Evolutionary conservation across 2,329 filamentous ascomycete species (phyloP).

Genomic region (Bipolaris sorokiniana): DNA sequence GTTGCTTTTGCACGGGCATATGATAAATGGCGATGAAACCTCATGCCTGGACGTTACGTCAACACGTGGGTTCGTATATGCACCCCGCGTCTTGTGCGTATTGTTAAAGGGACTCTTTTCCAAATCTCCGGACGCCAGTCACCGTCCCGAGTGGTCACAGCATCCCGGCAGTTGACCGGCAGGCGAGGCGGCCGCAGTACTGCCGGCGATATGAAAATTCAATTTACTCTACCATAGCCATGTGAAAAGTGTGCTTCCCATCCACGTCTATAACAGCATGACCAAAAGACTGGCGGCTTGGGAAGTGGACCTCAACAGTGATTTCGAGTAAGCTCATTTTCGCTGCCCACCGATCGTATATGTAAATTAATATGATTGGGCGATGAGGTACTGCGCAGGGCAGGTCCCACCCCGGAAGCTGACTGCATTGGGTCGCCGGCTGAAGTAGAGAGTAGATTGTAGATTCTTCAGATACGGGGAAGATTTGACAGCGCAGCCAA

Average conservation of each 20-base stretch:
- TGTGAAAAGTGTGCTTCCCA: not conserved
- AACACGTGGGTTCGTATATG: conserved; percentile 13
- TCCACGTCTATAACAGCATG: not conserved
- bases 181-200: conserved; percentile 5
- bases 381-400: not conserved
- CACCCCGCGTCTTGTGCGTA: conserved; percentile 6
- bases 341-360: not conserved
- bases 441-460: conserved; percentile 19
- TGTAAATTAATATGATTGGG: not conserved
- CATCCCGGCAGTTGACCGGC: conserved; percentile 6
- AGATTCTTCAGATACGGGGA: conserved; percentile 4
- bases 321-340: not conserved
- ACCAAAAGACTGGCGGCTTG: not conserved
- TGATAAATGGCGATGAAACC: not conserved
- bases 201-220: conserved; percentile 14
- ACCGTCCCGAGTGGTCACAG: not conserved
- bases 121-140: conserved; percentile 4
- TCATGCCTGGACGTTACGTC: not conserved
- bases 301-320: no score
- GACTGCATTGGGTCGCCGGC: conserved; percentile 12
- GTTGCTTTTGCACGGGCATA: not conserved
- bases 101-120: not conserved
- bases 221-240: conserved; percentile 4
- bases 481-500: conserved; percentile 1
- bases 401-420: conserved; percentile 6